These are phyloP conservation scores for Madurella fahalii DNA, from an alignment of 2,329 filamentous ascomycete genomes.

Conservation along the genomic window DNA sequence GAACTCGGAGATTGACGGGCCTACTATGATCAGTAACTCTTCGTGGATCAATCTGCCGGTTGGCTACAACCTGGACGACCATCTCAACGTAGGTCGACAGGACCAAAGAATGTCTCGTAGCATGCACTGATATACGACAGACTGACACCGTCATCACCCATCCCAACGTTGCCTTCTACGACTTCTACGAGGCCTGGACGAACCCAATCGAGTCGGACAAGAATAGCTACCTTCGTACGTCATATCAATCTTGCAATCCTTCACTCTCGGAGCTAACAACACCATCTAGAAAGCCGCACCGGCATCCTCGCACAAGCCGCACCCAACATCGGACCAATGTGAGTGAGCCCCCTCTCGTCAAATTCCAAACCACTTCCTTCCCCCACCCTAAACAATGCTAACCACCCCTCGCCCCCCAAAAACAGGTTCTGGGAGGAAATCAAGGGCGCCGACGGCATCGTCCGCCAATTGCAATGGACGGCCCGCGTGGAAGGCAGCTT, in stretches of 20 bases:
- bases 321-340: conserved; percentile 61
- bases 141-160: conserved; percentile 46
- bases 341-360: conserved; percentile 10
- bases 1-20: conserved; percentile 37
- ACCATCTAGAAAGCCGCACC: conserved; percentile 37
- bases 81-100: conserved; percentile 33
- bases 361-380: background rate
- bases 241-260: no score
- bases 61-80: conserved; percentile 47
- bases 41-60: conserved; percentile 48
- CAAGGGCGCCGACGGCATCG: conserved; percentile 53
- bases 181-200: conserved; percentile 60
- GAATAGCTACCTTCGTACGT: conserved; percentile 41
- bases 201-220: conserved; percentile 42
- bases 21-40: conserved; percentile 41
- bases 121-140: conserved; percentile 23
- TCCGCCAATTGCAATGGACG: conserved; percentile 63
- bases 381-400: no score
- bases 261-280: conserved; percentile 14
- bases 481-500: conserved; percentile 58
- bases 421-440: conserved; percentile 53
- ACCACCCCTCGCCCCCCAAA: background rate
- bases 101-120: background rate
- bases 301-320: conserved; percentile 62
- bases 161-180: conserved; percentile 51